Evolutionary conservation across 1,284 basidiomycete species (phyloP), one percentile per base, ranked within the genome.

Genomic region (Acaromyces ingoldii): DNA sequence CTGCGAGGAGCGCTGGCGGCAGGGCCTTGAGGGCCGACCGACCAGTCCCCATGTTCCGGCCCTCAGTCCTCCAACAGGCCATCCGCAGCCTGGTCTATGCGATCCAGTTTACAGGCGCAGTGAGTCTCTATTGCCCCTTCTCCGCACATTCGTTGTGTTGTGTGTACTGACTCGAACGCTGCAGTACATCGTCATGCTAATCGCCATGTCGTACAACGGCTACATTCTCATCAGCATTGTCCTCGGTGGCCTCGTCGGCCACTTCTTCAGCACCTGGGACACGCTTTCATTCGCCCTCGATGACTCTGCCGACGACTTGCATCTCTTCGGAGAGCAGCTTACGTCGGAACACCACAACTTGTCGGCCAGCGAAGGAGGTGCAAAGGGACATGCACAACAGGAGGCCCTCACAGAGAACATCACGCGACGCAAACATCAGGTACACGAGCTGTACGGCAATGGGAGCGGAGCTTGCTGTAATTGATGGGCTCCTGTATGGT

Each of bases 201-300:
- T 59, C 30, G 57, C 57, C 36, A 59, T 59, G 57, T 53, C 49
- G 10, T 59, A 47, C 43, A 59, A 59, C 46, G 57, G 57, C 13
- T 59, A 59, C 54, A 57, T 59, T 34, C 38, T 59, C 31, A 39
- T 59, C 34, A 25, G 48, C 13, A 57, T 59, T 30, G 29, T 51
- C 9, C 48, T 59, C n/a, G 57, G 57, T 15, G 57, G 55, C 13
- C 31, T 59, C n/a, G 26, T 51, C 15, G 55, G 57, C 22, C 57
- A 59, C 42, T 59, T 59, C 34, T 37, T 57, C 39, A 24, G 34
- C 21, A 49, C 57, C 17, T 56, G 54, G 51, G 57, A 59, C 41
- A 50, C 42, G 10, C 48, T 57, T 31, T 31, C 37, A 34, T 13
- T 46, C n/a, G 55, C 19, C 17, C 33, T 55, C 24, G 47, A 50